Evolutionary conservation across 106 monocot species (phyloP).

Genomic region (Acorus calamus): DNA sequence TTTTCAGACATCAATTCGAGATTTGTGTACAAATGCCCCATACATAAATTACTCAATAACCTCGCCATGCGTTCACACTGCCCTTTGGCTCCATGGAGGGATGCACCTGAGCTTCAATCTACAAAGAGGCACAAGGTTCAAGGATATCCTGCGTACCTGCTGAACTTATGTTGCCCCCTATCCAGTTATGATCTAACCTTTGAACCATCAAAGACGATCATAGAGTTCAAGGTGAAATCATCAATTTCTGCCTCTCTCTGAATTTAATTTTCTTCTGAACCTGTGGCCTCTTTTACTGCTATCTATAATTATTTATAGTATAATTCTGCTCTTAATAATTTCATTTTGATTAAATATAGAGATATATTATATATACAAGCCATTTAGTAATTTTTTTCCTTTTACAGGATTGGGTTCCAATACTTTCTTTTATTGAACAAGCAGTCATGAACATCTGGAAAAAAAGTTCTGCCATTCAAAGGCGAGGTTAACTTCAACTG

Average conservation of each 20-base stretch:
- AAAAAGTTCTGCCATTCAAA: conserved; percentile 4
- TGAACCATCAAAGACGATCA: conserved; percentile 70
- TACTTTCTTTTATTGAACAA: conserved; percentile 65
- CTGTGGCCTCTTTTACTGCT: no score
- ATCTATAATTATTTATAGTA: no score
- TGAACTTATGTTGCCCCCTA: conserved; percentile 58
- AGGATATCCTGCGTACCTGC: conserved; percentile 55
- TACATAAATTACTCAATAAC: conserved; percentile 79
- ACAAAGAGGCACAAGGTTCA: conserved; percentile 61
- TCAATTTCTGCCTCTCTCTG: neutral
- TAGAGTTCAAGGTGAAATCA: conserved; percentile 75
- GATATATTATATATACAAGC: no score
- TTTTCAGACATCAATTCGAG: conserved; percentile 84
- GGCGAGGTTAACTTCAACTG: conserved; percentile 22
- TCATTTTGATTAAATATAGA: no score
- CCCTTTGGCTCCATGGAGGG: conserved; percentile 12
- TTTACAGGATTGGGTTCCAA: conserved; percentile 52
- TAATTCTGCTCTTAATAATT: no score
- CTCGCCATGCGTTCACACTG: conserved; percentile 38
- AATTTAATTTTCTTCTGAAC: neutral
- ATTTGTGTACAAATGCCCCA: conserved; percentile 64
- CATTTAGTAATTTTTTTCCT: neutral
- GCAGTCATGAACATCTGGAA: conserved; percentile 53
- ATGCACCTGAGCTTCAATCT: conserved; percentile 25
- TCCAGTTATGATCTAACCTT: conserved; percentile 70